Base-by-base conservation (phyloP, 2,329 filamentous ascomycete species). In the Apiospora rasikravindrae region DNA sequence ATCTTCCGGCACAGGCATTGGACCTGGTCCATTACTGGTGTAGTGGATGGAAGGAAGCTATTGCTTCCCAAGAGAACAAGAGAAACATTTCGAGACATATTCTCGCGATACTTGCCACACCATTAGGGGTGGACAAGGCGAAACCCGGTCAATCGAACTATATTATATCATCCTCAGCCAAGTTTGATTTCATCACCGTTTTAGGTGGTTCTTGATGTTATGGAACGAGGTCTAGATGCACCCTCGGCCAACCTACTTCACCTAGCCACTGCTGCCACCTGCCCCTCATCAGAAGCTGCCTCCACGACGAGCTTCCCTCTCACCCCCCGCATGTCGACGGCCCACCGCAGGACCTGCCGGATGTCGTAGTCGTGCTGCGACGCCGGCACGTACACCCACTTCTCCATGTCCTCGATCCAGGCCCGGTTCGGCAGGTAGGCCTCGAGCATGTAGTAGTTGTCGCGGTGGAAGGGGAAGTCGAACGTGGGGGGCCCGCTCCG, bases 361-460 rank as follows among this genome's bases (percentile, higher is more conserved):
- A 85, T 73, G 69, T 85, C 84, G 64, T 70, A 79, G 3, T 84
- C 78, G 69, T 86, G 84, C 76, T 82, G 80, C 11, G 81, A 77
- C 3, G 78, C 79, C 0, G 82, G 81, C 51, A 84, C 71, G 61
- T 90, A 91, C 49, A 85, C 77, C 88, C 88, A 90, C 57, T 78
- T 78, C 49, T 80, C 77, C 5, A 83, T 76, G 11, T 84, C 81
- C 22, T 81, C 82, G 67, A 80, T 84, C 88, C 88, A 91, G 66
- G 83, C 84, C 29, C 89, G 82, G 73, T 88, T 88, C 0, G 89
- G 89, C 67, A 90, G 76, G 74, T 88, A 90, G 0, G 86, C 86
- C 77, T 90, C 84, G 40, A 91, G 82, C 82, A 88, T 85, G 76
- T 91, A 89, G 76, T 90, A 91, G 66, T 87, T 85, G 72, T 91